Conservation (phyloP, 257 asterid genomes). For the Fraxinus cuspidata region DNA sequence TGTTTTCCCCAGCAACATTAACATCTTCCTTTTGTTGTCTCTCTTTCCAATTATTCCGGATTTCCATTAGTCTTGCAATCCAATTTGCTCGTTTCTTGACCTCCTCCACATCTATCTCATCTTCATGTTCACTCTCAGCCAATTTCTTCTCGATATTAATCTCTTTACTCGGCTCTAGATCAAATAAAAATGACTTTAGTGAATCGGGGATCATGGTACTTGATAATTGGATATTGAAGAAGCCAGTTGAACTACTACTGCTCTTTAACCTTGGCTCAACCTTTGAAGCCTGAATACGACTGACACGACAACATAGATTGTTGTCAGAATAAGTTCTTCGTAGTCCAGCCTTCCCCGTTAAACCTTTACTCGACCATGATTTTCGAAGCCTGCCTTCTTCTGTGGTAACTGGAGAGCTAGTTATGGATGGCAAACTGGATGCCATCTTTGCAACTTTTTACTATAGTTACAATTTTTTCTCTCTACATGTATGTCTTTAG, state of each 20-base stretch:
- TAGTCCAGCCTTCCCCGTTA: constrained; percentile 19
- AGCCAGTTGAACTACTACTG: constrained; percentile 43
- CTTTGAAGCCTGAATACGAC: constrained; percentile 37
- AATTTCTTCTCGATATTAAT: constrained; percentile 19
- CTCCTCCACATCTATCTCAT: constrained; percentile 26
- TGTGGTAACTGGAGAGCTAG: constrained; percentile 34
- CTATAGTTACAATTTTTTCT: background rate
- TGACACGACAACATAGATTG: constrained; percentile 36
- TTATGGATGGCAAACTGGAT: constrained; percentile 32
- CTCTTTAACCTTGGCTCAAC: constrained; percentile 45
- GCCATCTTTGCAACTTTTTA: constrained; percentile 40
- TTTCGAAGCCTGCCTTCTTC: constrained; percentile 36
- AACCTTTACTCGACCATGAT: constrained; percentile 34
- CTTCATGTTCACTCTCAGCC: constrained; percentile 25
- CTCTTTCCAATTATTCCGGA: constrained; percentile 58
- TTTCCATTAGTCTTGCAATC: constrained; percentile 67
- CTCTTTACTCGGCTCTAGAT: constrained; percentile 39
- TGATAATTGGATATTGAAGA: constrained; percentile 53
- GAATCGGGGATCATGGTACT: constrained; percentile 49
- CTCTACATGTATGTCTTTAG: background rate
- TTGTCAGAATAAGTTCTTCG: constrained; percentile 50
- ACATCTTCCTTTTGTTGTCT: constrained; percentile 34
- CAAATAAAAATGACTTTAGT: constrained; percentile 46
- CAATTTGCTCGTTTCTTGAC: constrained; percentile 56
- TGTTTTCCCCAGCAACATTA: constrained; percentile 20